phyloP scores from a whole-genome alignment of 202 grass and related monocot genomes.

The Setaria viridis region DNA sequence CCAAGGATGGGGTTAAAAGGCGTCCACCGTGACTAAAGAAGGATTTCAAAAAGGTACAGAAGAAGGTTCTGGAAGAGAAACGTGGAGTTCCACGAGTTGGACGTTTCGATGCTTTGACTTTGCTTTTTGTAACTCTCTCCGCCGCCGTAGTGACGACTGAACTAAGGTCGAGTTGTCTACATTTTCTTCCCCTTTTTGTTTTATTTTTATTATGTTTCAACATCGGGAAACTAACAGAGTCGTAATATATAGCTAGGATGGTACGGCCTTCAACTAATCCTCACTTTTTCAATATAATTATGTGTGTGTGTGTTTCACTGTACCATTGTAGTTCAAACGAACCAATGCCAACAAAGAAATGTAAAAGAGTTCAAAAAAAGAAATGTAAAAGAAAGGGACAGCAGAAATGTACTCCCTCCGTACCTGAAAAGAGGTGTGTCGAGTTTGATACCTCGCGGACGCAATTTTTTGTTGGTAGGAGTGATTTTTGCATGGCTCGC shows the following conservation, averaged over 20 bases:
- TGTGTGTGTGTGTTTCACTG: not conserved
- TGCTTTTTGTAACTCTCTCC: too few relatives aligned
- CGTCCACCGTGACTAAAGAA: not conserved
- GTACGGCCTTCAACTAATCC: too few relatives aligned
- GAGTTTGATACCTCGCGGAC: too few relatives aligned
- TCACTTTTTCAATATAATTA: not conserved
- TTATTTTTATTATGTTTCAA: not conserved
- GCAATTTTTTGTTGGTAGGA: too few relatives aligned
- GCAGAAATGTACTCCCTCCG: too few relatives aligned
- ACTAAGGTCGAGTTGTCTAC: too few relatives aligned
- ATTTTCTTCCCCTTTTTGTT: not conserved
- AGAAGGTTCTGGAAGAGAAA: slow-evolving; percentile 41
- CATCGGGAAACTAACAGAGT: not conserved
- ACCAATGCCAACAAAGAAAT: not conserved
- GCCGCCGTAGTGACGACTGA: too few relatives aligned
- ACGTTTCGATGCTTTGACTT: not conserved
- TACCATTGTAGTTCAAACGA: not conserved
- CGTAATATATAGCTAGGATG: not conserved
- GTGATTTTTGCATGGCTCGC: too few relatives aligned
- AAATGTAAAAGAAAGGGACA: not conserved
- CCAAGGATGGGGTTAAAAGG: slow-evolving; percentile 7
- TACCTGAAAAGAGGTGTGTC: too few relatives aligned
- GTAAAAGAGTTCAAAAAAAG: not conserved
- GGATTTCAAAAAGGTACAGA: not conserved
- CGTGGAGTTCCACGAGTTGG: slow-evolving; percentile 23